Evolutionary conservation across 768 basidiomycete species (phyloP), one percentile per base, ranked within the genome.

Genomic region (Dacryopinax spathularia): DNA sequence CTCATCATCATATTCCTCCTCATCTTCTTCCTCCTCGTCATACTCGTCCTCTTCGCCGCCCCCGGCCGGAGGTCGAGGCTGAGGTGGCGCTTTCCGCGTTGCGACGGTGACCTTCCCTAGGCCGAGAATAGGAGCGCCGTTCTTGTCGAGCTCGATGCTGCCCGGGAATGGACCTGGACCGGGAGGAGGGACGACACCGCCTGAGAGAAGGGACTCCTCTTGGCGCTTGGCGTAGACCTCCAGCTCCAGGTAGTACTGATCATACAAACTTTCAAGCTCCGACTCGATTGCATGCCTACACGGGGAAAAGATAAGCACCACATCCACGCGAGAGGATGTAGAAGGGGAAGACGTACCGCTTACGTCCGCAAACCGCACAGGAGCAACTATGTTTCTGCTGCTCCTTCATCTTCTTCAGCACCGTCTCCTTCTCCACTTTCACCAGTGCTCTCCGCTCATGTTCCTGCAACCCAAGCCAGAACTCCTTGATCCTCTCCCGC

Each of bases 221-320:
- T 95, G 91, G 79, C 90, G 89, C 78, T 91, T 89, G 77, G 94
- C 96, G 84, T 98, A 98, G 80, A 89, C 87, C 82, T 96, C 91
- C 81, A 99, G 87, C 82, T 98, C 95, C 76, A 96, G 91, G 85
- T 97, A 98, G 84, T 98, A 99, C 80, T 94, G 93, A 83, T 97
- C 95, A 84, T 99, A 99, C 78, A 98, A 87, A 80, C 93, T 91
- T 81, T 98, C 92, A 76, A 99, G 88, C 81, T 99, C 96, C 79
- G 94, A 91, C 81, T 99, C 96, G 80, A 99, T 97, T 67, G 94
- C 94, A 79, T 88, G 87, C 70, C 91, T 94, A 72, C 69, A 61
- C 15, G 15, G 15, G 33, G 25, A 18, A n/a, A n/a, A n/a, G n/a
- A 61, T 60, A 15, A 60, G n/a, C 48, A 56, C 20, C n/a, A n/a